Conservation (phyloP, 1,284 basidiomycete species). For the Moniliella sp. region DNA sequence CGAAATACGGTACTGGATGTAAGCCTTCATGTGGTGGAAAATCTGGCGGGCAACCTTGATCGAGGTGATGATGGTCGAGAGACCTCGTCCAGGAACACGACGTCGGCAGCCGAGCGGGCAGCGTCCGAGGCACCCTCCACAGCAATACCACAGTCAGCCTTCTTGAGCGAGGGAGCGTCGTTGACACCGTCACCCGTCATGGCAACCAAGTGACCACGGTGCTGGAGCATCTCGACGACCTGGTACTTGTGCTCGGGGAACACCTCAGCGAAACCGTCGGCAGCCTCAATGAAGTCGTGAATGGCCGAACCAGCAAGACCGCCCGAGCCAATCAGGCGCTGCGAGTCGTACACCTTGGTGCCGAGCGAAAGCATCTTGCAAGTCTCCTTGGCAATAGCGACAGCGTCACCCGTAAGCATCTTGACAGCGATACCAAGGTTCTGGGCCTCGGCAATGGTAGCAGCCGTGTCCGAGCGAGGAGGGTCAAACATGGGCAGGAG, state of each 20-base stretch:
- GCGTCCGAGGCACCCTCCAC: slow-evolving; percentile 40
- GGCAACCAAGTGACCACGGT: slow-evolving; percentile 41
- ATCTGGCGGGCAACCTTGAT: slow-evolving; percentile 44
- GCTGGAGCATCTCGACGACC: slow-evolving; percentile 41
- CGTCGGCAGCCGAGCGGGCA: slow-evolving; percentile 39
- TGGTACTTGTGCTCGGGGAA: slow-evolving; percentile 43
- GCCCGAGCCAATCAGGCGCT: slow-evolving; percentile 40
- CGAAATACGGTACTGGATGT: slow-evolving; percentile 36
- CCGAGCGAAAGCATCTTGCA: slow-evolving; percentile 39
- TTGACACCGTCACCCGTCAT: slow-evolving; percentile 38
- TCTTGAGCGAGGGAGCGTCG: slow-evolving; percentile 39
- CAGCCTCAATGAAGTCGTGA: slow-evolving; percentile 41
- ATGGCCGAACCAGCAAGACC: slow-evolving; percentile 41
- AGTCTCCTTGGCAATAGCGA: slow-evolving; percentile 43
- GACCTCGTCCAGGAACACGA: slow-evolving; percentile 41
- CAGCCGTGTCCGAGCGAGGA: slow-evolving; percentile 40
- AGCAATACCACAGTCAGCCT: slow-evolving; percentile 39
- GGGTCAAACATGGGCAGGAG: slow-evolving; percentile 41
- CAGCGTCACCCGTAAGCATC: slow-evolving; percentile 45
- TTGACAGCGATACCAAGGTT: slow-evolving; percentile 41
- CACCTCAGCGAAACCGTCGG: slow-evolving; percentile 44
- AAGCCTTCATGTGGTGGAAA: slow-evolving; percentile 43
- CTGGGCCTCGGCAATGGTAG: slow-evolving; percentile 41
- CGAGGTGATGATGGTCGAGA: slow-evolving; percentile 40
- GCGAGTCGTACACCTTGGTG: slow-evolving; percentile 43